phyloP scores from a whole-genome alignment of 139 green algal genomes.

The Axilococcus clingmanii region DNA sequence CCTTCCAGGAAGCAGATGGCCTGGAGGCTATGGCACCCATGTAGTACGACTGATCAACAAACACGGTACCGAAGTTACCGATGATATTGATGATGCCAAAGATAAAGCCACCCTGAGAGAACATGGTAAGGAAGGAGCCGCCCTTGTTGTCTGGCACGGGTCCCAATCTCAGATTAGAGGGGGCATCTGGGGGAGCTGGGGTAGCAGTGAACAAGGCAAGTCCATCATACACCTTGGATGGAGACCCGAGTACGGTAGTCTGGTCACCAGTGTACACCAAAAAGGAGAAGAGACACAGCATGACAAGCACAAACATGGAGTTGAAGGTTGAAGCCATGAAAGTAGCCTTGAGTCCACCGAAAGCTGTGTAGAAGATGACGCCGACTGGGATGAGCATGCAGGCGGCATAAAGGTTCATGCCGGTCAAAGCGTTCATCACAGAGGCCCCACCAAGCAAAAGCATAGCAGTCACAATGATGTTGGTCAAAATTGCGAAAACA shows the following conservation, averaged over 20 bases:
- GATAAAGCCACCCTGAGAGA: slow-evolving; percentile 72
- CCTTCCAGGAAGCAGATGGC: slow-evolving; percentile 67
- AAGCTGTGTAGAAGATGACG: slow-evolving; percentile 84
- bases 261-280: slow-evolving; percentile 54
- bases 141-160: slow-evolving; percentile 70
- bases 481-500: slow-evolving; percentile 75
- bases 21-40: slow-evolving; percentile 83
- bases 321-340: slow-evolving; percentile 81
- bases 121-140: slow-evolving; percentile 87
- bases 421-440: slow-evolving; percentile 79
- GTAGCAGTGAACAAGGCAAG: slow-evolving; percentile 28
- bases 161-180: slow-evolving; percentile 10
- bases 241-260: slow-evolving; percentile 40
- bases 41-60: slow-evolving; percentile 83
- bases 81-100: slow-evolving; percentile 97
- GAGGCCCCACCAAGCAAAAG: slow-evolving; percentile 80
- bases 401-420: slow-evolving; percentile 42
- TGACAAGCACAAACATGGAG: slow-evolving; percentile 80
- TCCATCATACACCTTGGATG: slow-evolving; percentile 57
- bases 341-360: slow-evolving; percentile 57
- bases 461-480: slow-evolving; percentile 89
- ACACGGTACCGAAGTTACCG: slow-evolving; percentile 91
- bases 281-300: slow-evolving; percentile 77
- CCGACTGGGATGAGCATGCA: slow-evolving; percentile 33
- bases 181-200: slow-evolving; percentile 1